These are phyloP conservation scores for Wickerhamomyces hampshirensis DNA, from an alignment of 805 yeast species.

Conservation along the genomic window DNA sequence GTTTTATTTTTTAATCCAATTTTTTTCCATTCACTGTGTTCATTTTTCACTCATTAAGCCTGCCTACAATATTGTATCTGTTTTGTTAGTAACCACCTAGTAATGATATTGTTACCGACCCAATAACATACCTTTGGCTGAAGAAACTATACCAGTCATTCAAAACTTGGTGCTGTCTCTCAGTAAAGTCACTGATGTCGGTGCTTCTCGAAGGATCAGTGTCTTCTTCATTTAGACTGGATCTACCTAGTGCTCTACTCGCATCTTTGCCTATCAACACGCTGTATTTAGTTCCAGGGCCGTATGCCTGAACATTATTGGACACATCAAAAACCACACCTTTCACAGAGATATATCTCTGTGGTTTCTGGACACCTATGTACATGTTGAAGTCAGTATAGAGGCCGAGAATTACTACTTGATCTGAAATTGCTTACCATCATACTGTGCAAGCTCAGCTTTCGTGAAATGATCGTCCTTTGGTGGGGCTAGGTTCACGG, in stretches of 20 bases:
- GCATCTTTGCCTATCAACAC: conserved; percentile 75
- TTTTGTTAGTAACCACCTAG: conserved; percentile 4
- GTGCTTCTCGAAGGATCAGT: conserved; percentile 38
- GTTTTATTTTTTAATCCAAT: neutral
- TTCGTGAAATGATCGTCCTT: conserved; percentile 37
- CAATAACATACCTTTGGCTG: conserved; percentile 45
- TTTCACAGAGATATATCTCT: conserved; percentile 68
- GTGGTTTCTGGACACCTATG: conserved; percentile 35
- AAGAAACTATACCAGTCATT: conserved; percentile 74
- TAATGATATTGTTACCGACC: neutral
- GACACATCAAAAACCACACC: conserved; percentile 80
- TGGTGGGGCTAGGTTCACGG: conserved; percentile 50
- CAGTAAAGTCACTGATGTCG: conserved; percentile 49
- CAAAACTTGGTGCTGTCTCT: conserved; percentile 53
- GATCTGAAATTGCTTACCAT: conserved; percentile 31
- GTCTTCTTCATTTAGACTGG: conserved; percentile 53
- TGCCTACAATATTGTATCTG: conserved; percentile 17
- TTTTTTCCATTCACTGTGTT: neutral
- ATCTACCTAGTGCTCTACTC: conserved; percentile 69
- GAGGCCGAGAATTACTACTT: neutral
- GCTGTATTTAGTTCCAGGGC: conserved; percentile 71
- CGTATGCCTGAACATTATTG: conserved; percentile 59
- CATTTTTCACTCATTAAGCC: conserved; percentile 2
- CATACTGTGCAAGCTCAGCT: conserved; percentile 38
- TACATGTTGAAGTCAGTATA: conserved; percentile 1